These are phyloP conservation scores for Talaromyces adpressus DNA, from an alignment of 495 filamentous ascomycete genomes.

Conservation along the genomic window DNA sequence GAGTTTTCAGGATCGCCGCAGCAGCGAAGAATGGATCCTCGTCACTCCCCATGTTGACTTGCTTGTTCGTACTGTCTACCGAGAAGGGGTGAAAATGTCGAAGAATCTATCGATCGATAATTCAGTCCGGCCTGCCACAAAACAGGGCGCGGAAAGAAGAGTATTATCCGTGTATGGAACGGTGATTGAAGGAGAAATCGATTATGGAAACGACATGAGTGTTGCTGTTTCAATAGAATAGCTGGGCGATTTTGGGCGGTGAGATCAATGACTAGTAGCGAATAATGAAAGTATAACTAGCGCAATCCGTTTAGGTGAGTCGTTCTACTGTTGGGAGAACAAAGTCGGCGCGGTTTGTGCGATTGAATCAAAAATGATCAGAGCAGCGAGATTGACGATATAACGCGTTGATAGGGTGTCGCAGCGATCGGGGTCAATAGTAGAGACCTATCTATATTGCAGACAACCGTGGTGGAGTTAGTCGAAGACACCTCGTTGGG, in stretches of 20 bases:
- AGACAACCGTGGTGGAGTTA: background rate
- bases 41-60: background rate
- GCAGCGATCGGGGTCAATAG: background rate
- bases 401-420: background rate
- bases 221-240: background rate
- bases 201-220: background rate
- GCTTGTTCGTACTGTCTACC: background rate
- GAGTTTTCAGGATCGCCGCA: constrained; percentile 53
- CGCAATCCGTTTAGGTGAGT: background rate
- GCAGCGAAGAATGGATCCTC: constrained; percentile 19
- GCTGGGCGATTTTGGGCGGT: background rate
- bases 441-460: background rate
- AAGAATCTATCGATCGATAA: background rate
- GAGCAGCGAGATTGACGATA: background rate
- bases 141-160: background rate
- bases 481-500: background rate
- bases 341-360: background rate
- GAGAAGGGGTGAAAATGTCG: background rate
- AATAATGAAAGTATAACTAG: background rate
- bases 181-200: background rate
- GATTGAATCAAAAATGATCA: background rate
- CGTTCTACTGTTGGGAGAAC: background rate
- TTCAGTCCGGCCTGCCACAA: background rate
- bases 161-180: background rate
- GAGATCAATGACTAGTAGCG: background rate